A percentile compares a stretch with the other conserved stretches of the same genome.
These are phyloP conservation scores for Fusarium coicis DNA, from an alignment of 2,329 filamentous ascomycete genomes.

Conservation along the genomic window DNA sequence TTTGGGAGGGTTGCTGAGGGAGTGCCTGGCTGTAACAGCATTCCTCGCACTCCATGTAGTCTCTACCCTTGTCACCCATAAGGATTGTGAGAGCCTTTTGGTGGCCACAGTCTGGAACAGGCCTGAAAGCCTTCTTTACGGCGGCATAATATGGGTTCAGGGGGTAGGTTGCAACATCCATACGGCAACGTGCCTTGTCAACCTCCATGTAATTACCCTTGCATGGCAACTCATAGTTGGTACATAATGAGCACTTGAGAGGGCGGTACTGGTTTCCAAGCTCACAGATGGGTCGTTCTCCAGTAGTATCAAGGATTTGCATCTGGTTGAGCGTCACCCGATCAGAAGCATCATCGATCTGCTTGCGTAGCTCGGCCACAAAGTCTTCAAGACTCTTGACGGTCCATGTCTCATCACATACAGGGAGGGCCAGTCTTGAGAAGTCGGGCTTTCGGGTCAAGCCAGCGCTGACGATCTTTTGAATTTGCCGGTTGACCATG, in stretches of 20 bases:
- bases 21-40: slow-evolving; percentile 7
- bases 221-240: not conserved
- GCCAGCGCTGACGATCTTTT: not conserved
- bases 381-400: slow-evolving; percentile 7
- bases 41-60: slow-evolving; percentile 19
- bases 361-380: not conserved
- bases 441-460: slow-evolving; percentile 3
- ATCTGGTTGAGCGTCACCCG: not conserved
- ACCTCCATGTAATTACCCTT: not conserved
- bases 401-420: slow-evolving; percentile 10
- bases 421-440: slow-evolving; percentile 12
- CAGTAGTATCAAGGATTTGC: not conserved
- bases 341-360: not conserved
- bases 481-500: not conserved
- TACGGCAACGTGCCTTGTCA: not conserved
- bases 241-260: slow-evolving; percentile 7
- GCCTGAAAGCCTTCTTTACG: not conserved
- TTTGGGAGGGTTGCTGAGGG: not conserved
- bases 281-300: not conserved
- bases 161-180: not conserved
- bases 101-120: slow-evolving; percentile 10
- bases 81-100: slow-evolving; percentile 10
- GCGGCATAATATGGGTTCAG: not conserved
- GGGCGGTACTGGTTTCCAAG: not conserved
- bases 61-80: not conserved